phyloP scores from a whole-genome alignment of 768 basidiomycete species.

The Rubroboletus satanas region DNA sequence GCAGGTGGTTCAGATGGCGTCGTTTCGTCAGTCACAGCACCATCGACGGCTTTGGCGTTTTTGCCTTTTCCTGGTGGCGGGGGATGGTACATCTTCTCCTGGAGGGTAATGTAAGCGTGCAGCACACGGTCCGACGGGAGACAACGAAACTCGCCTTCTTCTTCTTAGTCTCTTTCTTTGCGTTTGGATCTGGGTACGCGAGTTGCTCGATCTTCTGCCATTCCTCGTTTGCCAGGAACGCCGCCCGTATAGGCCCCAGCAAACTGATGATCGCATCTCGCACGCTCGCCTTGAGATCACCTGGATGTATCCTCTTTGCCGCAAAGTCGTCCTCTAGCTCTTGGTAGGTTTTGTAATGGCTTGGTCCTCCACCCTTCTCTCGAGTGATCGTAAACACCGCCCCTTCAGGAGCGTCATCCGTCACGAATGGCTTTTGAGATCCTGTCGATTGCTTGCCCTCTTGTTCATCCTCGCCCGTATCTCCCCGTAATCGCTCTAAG shows the following conservation, averaged over 20 bases:
- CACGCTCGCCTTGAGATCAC: conserved; percentile 81
- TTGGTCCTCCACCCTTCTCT: conserved; percentile 68
- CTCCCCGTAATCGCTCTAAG: conserved; percentile 51
- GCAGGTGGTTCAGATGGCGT: not conserved
- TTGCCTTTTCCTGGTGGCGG: conserved; percentile 79
- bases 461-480: conserved; percentile 37
- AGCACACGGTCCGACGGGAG: not conserved
- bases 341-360: conserved; percentile 67
- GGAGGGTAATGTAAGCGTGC: not conserved
- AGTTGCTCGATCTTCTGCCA: conserved; percentile 73
- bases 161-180: conserved; percentile 55
- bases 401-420: conserved; percentile 69
- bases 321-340: conserved; percentile 72
- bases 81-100: conserved; percentile 82
- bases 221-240: conserved; percentile 72
- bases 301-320: conserved; percentile 77
- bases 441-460: conserved; percentile 45
- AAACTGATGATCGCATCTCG: conserved; percentile 68
- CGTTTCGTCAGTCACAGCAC: not conserved
- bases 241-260: conserved; percentile 74
- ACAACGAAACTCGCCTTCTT: conserved; percentile 43
- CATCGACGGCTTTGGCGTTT: conserved; percentile 31
- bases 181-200: conserved; percentile 81
- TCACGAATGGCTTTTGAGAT: conserved; percentile 60
- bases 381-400: conserved; percentile 78